Base-by-base conservation (phyloP, 768 basidiomycete species). In the Leccinum boreale region DNA sequence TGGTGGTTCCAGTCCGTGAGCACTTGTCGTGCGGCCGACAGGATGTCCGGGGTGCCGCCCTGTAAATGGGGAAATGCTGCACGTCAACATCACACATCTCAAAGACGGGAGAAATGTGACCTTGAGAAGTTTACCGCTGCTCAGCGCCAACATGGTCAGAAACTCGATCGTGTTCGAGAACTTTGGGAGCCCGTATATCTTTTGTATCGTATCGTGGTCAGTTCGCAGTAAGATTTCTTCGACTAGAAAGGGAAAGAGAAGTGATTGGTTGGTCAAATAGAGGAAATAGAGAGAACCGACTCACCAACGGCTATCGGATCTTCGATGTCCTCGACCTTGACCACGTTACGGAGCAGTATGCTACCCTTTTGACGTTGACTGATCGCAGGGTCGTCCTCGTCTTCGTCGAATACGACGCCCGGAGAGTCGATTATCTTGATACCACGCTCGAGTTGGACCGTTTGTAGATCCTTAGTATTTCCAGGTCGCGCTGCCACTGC, bases 1-100 rank as follows among this genome's bases (percentile, higher is more conserved):
- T 97, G 94, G 58, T 92, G 85, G 67, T 98, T 98, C 95, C 96
- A 99, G 69, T 99, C 94, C 50, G 78, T 83, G 1, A 98, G 73
- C 24, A 98, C 81, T 12, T 88, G 85, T 31, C 92, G 86, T 0
- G 95, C 93, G 0, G 93, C 83, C 6, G 89, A 79, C 45, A 87
- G 83, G 31, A 95, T 71, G 71, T 98, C 94, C 2, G 96, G 95
- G 0, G 93, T 89, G 50, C 96, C 96, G 29, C 94, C 94, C 89
- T 92, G 62, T 29, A 10, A 5, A 42, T 42, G 39, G 7, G n/a
- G 0, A n/a, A 42, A 33, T 2, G 4, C 6, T 4, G 4, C 8
- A 39, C 21, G 31, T 57, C 50, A 61, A 29, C 29, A n/a, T 19
- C 11, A 23, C 24, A 15, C 46, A 47, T 33, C 0, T 1, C 12